Base-by-base conservation (phyloP, 495 filamentous ascomycete species). In the Penicillium longicatenatum region DNA sequence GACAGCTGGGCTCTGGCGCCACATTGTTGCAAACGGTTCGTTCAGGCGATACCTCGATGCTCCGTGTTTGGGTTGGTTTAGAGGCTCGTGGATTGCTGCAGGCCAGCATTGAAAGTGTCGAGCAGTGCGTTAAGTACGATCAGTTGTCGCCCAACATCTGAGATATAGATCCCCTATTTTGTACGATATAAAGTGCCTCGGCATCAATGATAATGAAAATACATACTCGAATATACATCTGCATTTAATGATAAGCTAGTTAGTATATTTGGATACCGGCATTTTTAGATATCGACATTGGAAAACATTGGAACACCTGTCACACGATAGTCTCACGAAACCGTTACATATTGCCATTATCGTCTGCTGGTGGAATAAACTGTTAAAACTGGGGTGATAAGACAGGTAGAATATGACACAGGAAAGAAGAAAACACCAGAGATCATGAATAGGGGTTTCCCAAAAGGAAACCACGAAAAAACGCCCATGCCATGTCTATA, bases 41-140 rank as follows among this genome's bases (percentile, higher is more conserved):
- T 55, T 77, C 83, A 35, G 88, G 88, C 50, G 93, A 96, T 64
- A 88, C 90, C 61, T 91, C 88, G n/a, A 93, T 98, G 87, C 75
- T 97, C 60, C 91, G 92, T 67, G 86, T 98, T 1, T 98, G 94
- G 94, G 82, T 93, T 33, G 93, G 92, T 12, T 75, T 98, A 20
- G 94, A 98, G 71, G 89, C 92, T 21, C 83, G 94, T 57, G 87
- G 86, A 61, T 90, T 94, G 67, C 79, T 98, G 72, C 89, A 92
- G 71, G 91, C 90, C 45, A 92, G 89, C 56, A 85, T 92, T 43
- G 91, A 97, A 63, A 89, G 89, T 70, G 92, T 96, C 14, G 91
- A 93, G 69, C 74, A 83, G 53, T 91, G 90, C 63, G 91, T 95
- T 64, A 90, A 89, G 65, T 93, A 91, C 70, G 90, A 94, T 73